Conservation (phyloP, 139 green algal genomes). For the Ettlia oleoabundans region DNA sequence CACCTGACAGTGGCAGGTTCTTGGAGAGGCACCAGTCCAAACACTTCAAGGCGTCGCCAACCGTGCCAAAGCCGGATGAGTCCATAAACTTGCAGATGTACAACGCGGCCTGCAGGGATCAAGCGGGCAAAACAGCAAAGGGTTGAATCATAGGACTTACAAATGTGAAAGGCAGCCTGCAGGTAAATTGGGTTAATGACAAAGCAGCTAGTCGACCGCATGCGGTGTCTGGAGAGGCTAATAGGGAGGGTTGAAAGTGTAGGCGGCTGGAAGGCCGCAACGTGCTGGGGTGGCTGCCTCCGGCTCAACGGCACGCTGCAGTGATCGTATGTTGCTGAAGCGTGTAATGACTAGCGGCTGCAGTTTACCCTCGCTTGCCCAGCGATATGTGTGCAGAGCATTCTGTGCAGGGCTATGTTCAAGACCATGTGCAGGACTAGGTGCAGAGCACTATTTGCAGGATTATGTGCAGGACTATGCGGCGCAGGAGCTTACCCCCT, state of each 20-base stretch:
- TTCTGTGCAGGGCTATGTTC: too few relatives aligned
- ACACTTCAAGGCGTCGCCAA: neutral
- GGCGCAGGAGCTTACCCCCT: slow-evolving; percentile 22
- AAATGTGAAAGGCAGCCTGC: neutral
- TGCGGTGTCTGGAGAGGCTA: too few relatives aligned
- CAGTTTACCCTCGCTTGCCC: too few relatives aligned
- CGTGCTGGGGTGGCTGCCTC: too few relatives aligned
- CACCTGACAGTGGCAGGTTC: neutral
- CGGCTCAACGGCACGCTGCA: too few relatives aligned
- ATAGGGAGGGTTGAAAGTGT: too few relatives aligned
- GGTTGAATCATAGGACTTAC: neutral
- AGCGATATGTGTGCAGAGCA: too few relatives aligned
- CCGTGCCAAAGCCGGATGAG: neutral
- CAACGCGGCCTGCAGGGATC: neutral
- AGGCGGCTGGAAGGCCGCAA: too few relatives aligned
- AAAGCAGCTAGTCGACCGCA: too few relatives aligned
- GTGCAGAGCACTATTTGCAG: neutral
- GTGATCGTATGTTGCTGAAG: too few relatives aligned
- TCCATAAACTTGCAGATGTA: slow-evolving; percentile 21
- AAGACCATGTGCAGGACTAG: neutral
- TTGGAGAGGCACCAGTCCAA: slow-evolving; percentile 14
- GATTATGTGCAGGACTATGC: neutral
- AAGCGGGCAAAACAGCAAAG: neutral
- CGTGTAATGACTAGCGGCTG: too few relatives aligned
- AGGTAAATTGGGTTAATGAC: neutral